These are phyloP conservation scores for Gonapodya sp. DNA, from an alignment of 192 early-diverging fungal species.

Conservation along the genomic window DNA sequence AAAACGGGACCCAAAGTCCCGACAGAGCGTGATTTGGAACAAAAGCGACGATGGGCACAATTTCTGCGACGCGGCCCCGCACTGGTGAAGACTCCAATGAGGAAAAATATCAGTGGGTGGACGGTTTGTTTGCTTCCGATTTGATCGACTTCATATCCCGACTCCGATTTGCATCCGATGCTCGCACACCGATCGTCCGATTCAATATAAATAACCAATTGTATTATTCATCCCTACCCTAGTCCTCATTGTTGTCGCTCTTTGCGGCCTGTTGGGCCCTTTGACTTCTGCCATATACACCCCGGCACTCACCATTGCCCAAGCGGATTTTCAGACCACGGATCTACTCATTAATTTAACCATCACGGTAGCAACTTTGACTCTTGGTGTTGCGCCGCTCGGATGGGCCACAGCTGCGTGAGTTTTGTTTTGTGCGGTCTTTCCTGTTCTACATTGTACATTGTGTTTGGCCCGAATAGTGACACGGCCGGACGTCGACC, in stretches of 20 bases:
- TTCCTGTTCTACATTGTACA: too few relatives aligned
- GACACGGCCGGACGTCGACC: background rate
- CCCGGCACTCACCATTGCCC: conserved; percentile 1
- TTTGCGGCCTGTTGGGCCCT: background rate
- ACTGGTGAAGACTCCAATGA: background rate
- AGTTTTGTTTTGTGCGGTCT: too few relatives aligned
- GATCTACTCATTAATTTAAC: conserved; percentile 5
- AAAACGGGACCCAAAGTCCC: background rate
- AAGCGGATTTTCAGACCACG: background rate
- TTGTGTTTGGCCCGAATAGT: too few relatives aligned
- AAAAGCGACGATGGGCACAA: background rate
- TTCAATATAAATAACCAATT: too few relatives aligned
- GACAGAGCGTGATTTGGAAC: too few relatives aligned
- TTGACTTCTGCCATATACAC: background rate
- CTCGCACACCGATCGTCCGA: too few relatives aligned
- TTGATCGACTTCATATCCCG: too few relatives aligned
- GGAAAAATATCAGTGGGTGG: background rate
- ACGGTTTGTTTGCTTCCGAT: background rate
- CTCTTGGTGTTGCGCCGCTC: background rate
- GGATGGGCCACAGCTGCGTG: background rate
- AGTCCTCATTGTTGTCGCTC: background rate
- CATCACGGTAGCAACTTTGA: background rate
- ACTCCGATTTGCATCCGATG: too few relatives aligned
- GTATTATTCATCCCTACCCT: too few relatives aligned
- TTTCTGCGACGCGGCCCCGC: background rate